These are phyloP conservation scores for Meira miltonrushii DNA, from an alignment of 1,284 basidiomycete genomes.

Conservation along the genomic window DNA sequence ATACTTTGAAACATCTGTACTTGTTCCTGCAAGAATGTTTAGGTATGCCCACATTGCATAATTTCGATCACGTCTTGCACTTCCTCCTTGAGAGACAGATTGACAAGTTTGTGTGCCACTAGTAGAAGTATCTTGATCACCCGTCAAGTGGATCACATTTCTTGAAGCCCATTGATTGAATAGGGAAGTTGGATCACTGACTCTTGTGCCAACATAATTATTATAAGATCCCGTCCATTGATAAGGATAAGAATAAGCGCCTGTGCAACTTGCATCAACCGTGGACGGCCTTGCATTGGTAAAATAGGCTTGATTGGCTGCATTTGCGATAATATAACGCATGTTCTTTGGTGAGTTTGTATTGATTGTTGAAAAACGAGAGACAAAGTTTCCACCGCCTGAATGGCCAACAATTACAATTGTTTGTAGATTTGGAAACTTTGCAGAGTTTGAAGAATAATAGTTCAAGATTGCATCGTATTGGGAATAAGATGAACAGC, in stretches of 20 bases:
- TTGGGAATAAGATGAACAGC: no score
- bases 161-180: not conserved
- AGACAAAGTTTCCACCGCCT: conserved; percentile 42
- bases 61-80: not conserved
- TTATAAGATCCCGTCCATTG: not conserved
- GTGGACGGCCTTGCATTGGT: not conserved
- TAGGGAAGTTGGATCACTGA: not conserved
- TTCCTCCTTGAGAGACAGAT: not conserved
- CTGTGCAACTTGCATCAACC: not conserved
- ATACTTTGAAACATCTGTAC: not conserved
- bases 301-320: conserved; percentile 8
- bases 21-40: conserved; percentile 12
- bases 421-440: conserved; percentile 32
- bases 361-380: conserved; percentile 24
- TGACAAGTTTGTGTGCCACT: conserved; percentile 5
- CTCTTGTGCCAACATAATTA: not conserved
- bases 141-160: not conserved
- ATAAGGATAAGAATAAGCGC: not conserved
- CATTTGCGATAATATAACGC: not conserved
- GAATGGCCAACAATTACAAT: conserved; percentile 43
- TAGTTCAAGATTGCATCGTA: no score
- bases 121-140: conserved; percentile 1
- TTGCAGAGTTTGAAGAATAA: conserved; percentile 23
- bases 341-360: not conserved
- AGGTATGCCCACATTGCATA: conserved; percentile 6